Evolutionary conservation across 1,139 yeast species (phyloP), one percentile per base, ranked within the genome.

Genomic region (Pichia norvegensis): DNA sequence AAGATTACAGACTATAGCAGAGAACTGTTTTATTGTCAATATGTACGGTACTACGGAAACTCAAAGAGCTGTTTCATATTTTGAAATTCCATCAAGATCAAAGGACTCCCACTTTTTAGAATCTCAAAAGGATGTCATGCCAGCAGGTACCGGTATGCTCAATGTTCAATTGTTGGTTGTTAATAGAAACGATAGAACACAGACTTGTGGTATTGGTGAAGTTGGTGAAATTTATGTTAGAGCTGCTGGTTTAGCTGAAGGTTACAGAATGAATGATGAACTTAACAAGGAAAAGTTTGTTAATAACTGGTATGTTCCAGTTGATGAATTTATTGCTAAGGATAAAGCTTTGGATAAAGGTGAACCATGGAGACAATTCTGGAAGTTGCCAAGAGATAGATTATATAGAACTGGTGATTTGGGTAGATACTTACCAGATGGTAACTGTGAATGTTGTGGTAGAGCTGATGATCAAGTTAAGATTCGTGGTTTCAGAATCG

Each of bases 11-110:
- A 78, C 92, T 2, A 73, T 94, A 58, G 98, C 97, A 9, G 81
- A 82, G 61, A 90, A 92, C 61, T 95, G 87, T 44, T 72, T 68
- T 61, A 90, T 94, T 62, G 95, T 94, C 54, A 94, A 94, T 67
- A 94, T 94, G 99, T 94, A 94, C 64, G 99, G 99, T 61, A 94
- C 98, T 36, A 94, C 99, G 11, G 99, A 94, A 68, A 94, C 98
- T 16, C 99, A 94, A 70, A 79, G 98, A 63, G 88, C 98, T 2
- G 99, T 94, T 19, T 88, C 97, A 0, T 94, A 78, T 67, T 94
- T 80, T 66, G 95, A 87, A 63, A 90, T 94, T 52, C 80, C 86
- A 45, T 79, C 95, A 31, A 74, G 87, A 55, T 64, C 74, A 36
- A 63, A 72, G 35, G 90, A 88, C 62, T 76, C 95, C 22, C 68